Percentiles rank a stretch among this genome's conserved stretches.
These are phyloP conservation scores for Lentinus brumalis DNA, from an alignment of 768 basidiomycete species.

Conservation along the genomic window DNA sequence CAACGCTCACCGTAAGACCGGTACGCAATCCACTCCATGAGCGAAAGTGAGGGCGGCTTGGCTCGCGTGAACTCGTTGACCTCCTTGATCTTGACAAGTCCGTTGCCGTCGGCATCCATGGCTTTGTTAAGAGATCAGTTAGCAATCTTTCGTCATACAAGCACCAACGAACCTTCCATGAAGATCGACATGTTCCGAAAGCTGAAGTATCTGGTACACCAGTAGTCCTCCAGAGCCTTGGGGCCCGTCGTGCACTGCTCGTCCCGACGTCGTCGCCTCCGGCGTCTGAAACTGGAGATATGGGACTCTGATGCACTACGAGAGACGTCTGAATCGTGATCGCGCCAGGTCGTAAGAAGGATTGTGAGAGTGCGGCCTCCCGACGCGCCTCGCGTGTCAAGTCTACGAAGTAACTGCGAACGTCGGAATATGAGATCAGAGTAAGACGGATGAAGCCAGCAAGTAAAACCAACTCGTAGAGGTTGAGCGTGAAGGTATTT, in stretches of 20 bases:
- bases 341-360: neutral
- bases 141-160: too few relatives aligned
- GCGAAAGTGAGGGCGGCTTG: neutral
- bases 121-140: neutral
- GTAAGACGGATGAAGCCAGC: neutral
- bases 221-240: too few relatives aligned
- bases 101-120: slow-evolving; percentile 5
- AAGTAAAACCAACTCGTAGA: neutral
- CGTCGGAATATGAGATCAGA: neutral
- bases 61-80: slow-evolving; percentile 4
- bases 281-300: neutral
- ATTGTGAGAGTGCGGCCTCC: neutral
- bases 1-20: neutral
- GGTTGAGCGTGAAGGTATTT: slow-evolving; percentile 1
- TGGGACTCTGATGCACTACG: neutral
- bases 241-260: too few relatives aligned
- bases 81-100: slow-evolving; percentile 9
- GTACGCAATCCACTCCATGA: slow-evolving; percentile 9
- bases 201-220: too few relatives aligned
- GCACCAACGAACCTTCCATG: slow-evolving; percentile 1
- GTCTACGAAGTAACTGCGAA: slow-evolving; percentile 1
- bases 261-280: too few relatives aligned
- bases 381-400: neutral
- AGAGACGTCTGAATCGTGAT: neutral
- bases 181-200: neutral